phyloP scores from a whole-genome alignment of 768 basidiomycete genomes.

The Leccinum ochraceum region DNA sequence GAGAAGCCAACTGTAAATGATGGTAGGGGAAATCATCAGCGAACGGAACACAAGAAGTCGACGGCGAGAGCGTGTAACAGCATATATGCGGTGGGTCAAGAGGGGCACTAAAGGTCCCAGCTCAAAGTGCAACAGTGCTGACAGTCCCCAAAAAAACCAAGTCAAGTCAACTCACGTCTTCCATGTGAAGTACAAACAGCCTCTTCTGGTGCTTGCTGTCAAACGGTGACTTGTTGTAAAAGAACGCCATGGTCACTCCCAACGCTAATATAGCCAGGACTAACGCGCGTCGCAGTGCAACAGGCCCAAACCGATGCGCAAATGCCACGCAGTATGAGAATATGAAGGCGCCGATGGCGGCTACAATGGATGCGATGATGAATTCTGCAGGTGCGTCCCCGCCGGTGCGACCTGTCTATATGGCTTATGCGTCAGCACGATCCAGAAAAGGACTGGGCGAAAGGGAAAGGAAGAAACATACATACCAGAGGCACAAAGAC shows the following conservation, averaged over 20 bases:
- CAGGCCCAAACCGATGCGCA: conserved; percentile 64
- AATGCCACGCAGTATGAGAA: conserved; percentile 70
- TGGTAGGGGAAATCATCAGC: conserved; percentile 2
- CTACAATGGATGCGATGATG: conserved; percentile 80
- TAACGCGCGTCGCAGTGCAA: conserved; percentile 40
- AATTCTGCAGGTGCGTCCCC: conserved; percentile 83
- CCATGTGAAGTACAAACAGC: conserved; percentile 78
- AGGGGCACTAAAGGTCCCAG: no score
- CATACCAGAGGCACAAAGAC: conserved; percentile 88
- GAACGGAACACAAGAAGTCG: background rate
- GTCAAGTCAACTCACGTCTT: conserved; percentile 62
- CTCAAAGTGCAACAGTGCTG: no score
- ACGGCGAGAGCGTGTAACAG: background rate
- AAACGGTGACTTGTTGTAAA: conserved; percentile 63
- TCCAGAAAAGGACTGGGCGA: conserved; percentile 2
- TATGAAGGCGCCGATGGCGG: conserved; percentile 54
- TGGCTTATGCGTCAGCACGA: conserved; percentile 5
- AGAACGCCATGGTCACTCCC: conserved; percentile 56
- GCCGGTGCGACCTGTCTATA: conserved; percentile 80
- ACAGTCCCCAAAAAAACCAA: background rate
- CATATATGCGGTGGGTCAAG: no score
- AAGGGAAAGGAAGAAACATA: background rate
- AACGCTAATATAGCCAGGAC: conserved; percentile 48
- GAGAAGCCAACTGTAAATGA: no score
- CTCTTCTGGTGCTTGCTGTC: conserved; percentile 87